Conservation (phyloP, 805 yeast genomes). For the Monosporozyma aerobia region DNA sequence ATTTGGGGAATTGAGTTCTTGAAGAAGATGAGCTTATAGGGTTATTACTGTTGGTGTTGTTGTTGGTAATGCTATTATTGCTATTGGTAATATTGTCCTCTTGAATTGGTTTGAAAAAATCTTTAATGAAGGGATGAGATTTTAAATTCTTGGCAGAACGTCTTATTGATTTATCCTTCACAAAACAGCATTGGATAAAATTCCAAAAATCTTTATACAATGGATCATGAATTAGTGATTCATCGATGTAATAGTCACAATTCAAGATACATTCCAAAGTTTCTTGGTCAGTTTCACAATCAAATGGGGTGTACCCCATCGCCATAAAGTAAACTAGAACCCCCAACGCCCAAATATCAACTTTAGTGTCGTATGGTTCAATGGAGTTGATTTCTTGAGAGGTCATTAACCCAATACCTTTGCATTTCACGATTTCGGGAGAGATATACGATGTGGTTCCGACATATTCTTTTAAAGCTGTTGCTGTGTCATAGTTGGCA, state of each 20-base stretch:
- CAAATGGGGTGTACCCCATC: constrained; percentile 71
- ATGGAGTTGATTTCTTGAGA: constrained; percentile 10
- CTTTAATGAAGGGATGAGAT: constrained; percentile 35
- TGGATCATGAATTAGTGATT: constrained; percentile 48
- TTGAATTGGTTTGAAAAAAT: constrained; percentile 13
- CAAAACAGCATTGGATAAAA: constrained; percentile 48
- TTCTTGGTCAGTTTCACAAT: constrained; percentile 60
- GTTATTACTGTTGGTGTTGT: too few relatives aligned
- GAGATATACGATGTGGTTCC: constrained; percentile 74
- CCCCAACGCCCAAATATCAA: constrained; percentile 73
- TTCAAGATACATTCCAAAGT: constrained; percentile 52
- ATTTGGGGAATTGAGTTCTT: not conserved
- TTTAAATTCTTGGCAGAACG: constrained; percentile 38
- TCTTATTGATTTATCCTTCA: constrained; percentile 37
- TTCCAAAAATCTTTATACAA: constrained; percentile 39
- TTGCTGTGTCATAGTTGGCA: constrained; percentile 15
- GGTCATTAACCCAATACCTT: constrained; percentile 20
- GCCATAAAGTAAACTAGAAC: constrained; percentile 62
- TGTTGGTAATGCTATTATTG: too few relatives aligned
- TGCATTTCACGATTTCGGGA: constrained; percentile 50
- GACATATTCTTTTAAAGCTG: constrained; percentile 37
- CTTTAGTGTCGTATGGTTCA: constrained; percentile 43
- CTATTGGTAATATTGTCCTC: not conserved
- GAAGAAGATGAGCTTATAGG: not conserved
- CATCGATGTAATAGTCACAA: constrained; percentile 54